Percentiles rank a stretch among this genome's conserved stretches.
Conservation (phyloP, 1,284 basidiomycete species). For the Fomes fomentarius region DNA sequence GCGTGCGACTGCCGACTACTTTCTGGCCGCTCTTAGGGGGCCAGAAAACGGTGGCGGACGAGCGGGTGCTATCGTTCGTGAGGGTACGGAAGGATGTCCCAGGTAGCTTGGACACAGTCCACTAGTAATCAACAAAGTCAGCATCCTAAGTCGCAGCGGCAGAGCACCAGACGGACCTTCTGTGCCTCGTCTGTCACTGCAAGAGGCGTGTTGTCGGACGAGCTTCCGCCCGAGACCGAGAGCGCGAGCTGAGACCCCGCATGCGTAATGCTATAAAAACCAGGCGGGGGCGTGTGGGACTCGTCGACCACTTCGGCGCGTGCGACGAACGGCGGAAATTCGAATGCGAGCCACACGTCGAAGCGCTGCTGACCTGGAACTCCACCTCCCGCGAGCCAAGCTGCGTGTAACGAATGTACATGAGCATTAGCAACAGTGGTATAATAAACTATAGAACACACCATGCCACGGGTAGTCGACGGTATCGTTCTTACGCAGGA, state of each 20-base stretch:
- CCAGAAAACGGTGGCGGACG: not conserved
- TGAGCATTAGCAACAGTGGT: no score
- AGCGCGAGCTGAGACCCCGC: not conserved
- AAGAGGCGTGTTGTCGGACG: not conserved
- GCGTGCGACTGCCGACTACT: not conserved
- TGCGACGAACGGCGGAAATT: not conserved
- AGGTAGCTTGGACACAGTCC: not conserved
- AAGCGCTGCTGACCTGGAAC: not conserved
- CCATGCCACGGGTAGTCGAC: conserved; percentile 38
- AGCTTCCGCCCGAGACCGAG: not conserved
- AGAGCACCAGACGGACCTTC: no score
- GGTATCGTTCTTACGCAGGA: conserved; percentile 30
- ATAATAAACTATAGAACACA: not conserved
- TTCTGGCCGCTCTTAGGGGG: not conserved
- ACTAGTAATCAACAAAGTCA: not conserved
- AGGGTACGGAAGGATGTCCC: not conserved
- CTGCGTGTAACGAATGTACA: not conserved
- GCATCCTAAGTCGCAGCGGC: not conserved
- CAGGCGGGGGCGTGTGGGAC: not conserved
- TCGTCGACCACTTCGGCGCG: not conserved
- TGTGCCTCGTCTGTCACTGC: not conserved
- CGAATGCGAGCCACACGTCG: conserved; percentile 5
- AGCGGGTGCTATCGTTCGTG: not conserved
- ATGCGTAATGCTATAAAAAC: not conserved
- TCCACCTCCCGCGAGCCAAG: not conserved